Evolutionary conservation across 2,329 filamentous ascomycete species (phyloP).

Genomic region (Exutisphaerella laricina): DNA sequence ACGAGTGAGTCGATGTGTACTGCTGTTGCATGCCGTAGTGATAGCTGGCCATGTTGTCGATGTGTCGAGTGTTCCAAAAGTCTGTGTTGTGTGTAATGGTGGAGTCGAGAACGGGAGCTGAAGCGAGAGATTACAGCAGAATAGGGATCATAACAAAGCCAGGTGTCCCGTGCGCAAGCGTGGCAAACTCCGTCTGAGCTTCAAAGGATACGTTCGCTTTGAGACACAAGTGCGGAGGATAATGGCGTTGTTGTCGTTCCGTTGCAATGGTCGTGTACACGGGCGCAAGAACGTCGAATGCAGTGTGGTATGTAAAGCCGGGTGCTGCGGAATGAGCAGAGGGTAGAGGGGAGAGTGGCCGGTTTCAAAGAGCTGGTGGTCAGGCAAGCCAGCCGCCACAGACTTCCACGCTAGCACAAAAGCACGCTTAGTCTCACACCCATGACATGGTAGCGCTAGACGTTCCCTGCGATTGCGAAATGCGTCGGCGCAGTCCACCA

Average conservation of each 20-base stretch:
- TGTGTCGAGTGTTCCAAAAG: not conserved
- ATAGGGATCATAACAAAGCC: constrained; percentile 14
- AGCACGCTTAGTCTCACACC: not conserved
- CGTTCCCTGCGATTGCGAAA: not conserved
- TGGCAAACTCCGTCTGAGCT: constrained; percentile 7
- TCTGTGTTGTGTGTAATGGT: constrained; percentile 4
- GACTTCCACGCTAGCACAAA: not conserved
- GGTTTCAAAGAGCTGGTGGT: constrained; percentile 3
- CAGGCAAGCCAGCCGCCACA: constrained; percentile 1
- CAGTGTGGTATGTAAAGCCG: constrained; percentile 2
- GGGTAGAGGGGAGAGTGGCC: constrained; percentile 3
- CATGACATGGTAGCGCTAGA: constrained; percentile 3
- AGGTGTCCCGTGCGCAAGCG: constrained; percentile 10
- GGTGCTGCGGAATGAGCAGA: constrained; percentile 3
- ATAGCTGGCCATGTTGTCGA: constrained; percentile 43
- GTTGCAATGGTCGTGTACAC: constrained; percentile 2
- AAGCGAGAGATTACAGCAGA: constrained; percentile 11
- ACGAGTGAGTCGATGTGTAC: constrained; percentile 46
- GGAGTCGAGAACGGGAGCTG: constrained; percentile 7
- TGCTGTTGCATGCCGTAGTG: constrained; percentile 45
- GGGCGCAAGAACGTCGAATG: constrained; percentile 3
- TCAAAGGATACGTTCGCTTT: constrained; percentile 1
- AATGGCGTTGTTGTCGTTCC: not conserved
- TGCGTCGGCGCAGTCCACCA: not conserved
- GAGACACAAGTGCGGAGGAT: not conserved